A percentile compares a stretch with the other conserved stretches of the same genome.
Evolutionary conservation across 1,284 basidiomycete genomes (phyloP).

Genomic region (Anthracocystis walkeri): DNA sequence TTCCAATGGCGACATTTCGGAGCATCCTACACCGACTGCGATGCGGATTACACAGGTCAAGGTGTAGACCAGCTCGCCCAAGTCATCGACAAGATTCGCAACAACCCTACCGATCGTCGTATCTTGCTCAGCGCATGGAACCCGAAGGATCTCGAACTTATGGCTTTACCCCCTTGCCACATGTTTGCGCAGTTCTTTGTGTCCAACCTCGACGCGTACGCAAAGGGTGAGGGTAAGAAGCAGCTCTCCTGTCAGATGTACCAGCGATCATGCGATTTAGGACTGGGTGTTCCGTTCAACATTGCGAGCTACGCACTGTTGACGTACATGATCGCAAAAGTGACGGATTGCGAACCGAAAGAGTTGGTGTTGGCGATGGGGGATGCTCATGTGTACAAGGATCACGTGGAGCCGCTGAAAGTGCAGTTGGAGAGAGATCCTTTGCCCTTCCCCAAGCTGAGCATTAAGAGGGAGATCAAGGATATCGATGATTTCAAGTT

Average conservation of each 20-base stretch:
- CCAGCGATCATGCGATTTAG: slow-evolving; percentile 95
- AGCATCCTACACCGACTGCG: slow-evolving; percentile 84
- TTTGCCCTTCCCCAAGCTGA: slow-evolving; percentile 83
- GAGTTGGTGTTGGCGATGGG: slow-evolving; percentile 92
- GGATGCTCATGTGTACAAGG: slow-evolving; percentile 94
- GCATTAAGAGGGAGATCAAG: slow-evolving; percentile 76
- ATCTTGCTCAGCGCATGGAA: slow-evolving; percentile 98
- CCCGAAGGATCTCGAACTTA: slow-evolving; percentile 88
- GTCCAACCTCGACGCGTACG: slow-evolving; percentile 70
- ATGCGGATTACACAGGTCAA: slow-evolving; percentile 81
- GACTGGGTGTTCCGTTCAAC: slow-evolving; percentile 93
- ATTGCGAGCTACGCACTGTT: slow-evolving; percentile 97
- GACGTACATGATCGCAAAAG: slow-evolving; percentile 93
- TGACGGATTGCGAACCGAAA: slow-evolving; percentile 86
- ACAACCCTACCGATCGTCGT: slow-evolving; percentile 93
- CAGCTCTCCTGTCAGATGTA: slow-evolving; percentile 91
- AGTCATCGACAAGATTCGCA: slow-evolving; percentile 89
- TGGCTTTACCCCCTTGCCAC: slow-evolving; percentile 98
- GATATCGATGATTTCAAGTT: slow-evolving; percentile 84
- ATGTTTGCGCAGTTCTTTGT: slow-evolving; percentile 99
- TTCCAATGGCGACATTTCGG: slow-evolving; percentile 99
- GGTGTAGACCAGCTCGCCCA: slow-evolving; percentile 93
- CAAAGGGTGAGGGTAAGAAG: slow-evolving; percentile 54
- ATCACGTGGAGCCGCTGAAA: slow-evolving; percentile 88
- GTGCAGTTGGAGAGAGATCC: slow-evolving; percentile 84